phyloP scores from a whole-genome alignment of 2,329 filamentous ascomycete genomes.

The Arthroderma sp. region DNA sequence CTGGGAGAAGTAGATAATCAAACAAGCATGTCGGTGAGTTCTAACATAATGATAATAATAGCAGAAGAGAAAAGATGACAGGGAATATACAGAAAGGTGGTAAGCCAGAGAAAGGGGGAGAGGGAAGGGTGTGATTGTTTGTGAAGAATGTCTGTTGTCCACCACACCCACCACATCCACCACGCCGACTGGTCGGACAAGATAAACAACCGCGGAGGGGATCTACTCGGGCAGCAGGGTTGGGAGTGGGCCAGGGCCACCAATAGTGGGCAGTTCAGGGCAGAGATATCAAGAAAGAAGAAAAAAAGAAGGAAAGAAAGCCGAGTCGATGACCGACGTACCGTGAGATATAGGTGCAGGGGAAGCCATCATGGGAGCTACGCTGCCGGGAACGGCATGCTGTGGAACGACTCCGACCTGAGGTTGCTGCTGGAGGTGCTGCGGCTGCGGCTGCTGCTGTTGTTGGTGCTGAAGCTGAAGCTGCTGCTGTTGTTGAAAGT shows the following conservation, averaged over 20 bases:
- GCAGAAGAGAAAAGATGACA: neutral
- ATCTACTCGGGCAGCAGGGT: conserved; percentile 5
- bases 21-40: neutral
- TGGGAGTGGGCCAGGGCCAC: neutral
- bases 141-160: neutral
- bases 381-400: conserved; percentile 9
- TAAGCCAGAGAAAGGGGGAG: neutral
- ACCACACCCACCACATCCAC: neutral
- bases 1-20: neutral
- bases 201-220: neutral
- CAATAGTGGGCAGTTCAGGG: neutral
- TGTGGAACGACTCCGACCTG: conserved; percentile 12
- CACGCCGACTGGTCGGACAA: neutral
- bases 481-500: conserved; percentile 11
- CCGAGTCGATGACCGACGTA: conserved; percentile 8
- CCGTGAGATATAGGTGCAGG: conserved; percentile 10
- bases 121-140: neutral
- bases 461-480: conserved; percentile 11
- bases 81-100: neutral
- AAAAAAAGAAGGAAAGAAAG: neutral
- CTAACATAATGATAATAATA: no score
- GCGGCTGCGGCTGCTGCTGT: conserved; percentile 9
- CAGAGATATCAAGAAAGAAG: neutral
- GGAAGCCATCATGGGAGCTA: conserved; percentile 15
- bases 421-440: conserved; percentile 12